Conservation (phyloP, 768 basidiomycete genomes). For the Suillus subaureus region DNA sequence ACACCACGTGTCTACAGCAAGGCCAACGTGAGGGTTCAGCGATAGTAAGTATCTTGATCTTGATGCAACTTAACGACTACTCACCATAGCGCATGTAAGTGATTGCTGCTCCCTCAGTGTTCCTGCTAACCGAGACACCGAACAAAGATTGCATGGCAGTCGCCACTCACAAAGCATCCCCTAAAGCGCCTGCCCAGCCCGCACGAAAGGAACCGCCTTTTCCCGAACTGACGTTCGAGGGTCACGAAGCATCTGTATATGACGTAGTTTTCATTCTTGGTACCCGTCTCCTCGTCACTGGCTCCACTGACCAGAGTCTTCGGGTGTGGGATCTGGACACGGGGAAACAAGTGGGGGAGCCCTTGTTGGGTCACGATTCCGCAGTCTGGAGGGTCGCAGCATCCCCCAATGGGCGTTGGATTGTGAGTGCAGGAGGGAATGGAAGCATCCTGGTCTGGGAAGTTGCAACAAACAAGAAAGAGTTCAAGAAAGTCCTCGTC, state of each 20-base stretch:
- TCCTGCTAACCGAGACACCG: background rate
- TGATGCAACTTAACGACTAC: background rate
- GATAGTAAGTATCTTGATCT: background rate
- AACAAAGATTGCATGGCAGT: background rate
- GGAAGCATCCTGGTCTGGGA: background rate
- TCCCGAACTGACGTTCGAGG: background rate
- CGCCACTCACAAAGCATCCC: background rate
- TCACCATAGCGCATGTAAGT: background rate
- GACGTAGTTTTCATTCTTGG: background rate
- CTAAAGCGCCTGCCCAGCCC: background rate
- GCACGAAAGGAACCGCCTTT: background rate
- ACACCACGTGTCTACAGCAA: background rate
- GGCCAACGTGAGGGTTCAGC: background rate
- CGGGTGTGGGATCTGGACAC: slow-evolving; percentile 15
- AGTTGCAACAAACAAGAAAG: background rate
- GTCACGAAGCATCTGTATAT: background rate
- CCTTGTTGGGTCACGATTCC: slow-evolving; percentile 15
- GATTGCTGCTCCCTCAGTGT: background rate
- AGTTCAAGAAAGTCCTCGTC: background rate
- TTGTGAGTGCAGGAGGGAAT: slow-evolving; percentile 16
- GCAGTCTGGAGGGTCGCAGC: slow-evolving; percentile 38
- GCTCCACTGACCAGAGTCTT: background rate
- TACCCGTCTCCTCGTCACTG: background rate
- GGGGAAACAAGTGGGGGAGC: slow-evolving; percentile 26
- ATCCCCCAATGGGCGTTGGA: slow-evolving; percentile 16